Evolutionary conservation across 805 yeast species (phyloP).

Genomic region (Suhomyces emberorum): DNA sequence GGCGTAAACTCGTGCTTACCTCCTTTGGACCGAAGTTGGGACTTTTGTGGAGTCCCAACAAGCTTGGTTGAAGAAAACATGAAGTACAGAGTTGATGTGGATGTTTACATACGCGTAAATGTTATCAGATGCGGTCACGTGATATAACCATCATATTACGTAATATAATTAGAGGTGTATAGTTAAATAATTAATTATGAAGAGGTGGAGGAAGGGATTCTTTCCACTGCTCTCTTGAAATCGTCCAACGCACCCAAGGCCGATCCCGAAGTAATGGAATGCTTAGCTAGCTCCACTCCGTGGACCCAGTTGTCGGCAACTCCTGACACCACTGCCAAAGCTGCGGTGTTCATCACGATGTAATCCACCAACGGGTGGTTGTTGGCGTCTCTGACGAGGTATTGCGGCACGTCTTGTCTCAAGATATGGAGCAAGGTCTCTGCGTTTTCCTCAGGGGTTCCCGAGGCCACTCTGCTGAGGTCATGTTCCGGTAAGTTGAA

Average conservation of each 20-base stretch:
- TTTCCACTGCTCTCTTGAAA: constrained; percentile 37
- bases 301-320: constrained; percentile 63
- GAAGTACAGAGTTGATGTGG: neutral
- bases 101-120: constrained; percentile 3
- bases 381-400: constrained; percentile 37
- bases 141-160: no score
- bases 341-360: constrained; percentile 86
- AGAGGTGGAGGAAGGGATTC: neutral
- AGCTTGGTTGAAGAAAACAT: constrained; percentile 11
- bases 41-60: constrained; percentile 17
- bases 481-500: constrained; percentile 79
- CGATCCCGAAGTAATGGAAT: constrained; percentile 62
- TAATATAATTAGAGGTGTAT: no score
- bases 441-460: constrained; percentile 88
- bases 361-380: constrained; percentile 76
- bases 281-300: constrained; percentile 73
- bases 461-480: constrained; percentile 66
- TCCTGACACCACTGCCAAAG: constrained; percentile 78
- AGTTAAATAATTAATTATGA: no score
- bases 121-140: no score
- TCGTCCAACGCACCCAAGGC: constrained; percentile 59
- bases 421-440: constrained; percentile 43
- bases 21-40: neutral
- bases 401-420: constrained; percentile 44
- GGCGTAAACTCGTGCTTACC: constrained; percentile 23